phyloP scores from a whole-genome alignment of 345 rosid species.

The Melaleuca alternifolia region DNA sequence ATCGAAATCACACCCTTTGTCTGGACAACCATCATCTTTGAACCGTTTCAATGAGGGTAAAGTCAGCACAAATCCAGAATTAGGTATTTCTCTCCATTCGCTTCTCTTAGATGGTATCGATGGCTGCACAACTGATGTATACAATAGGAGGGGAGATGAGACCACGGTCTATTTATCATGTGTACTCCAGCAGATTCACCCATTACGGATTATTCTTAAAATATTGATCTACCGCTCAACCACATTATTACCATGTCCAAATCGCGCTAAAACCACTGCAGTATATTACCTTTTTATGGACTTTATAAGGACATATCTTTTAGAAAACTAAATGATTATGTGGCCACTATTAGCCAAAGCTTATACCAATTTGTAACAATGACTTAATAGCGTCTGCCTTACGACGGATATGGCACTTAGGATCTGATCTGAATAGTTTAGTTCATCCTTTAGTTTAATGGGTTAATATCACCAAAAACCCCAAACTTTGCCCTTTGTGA shows the following conservation, averaged over 20 bases:
- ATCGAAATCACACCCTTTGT: background rate
- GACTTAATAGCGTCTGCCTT: background rate
- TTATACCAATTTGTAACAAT: background rate
- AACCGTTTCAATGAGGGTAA: background rate
- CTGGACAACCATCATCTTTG: background rate
- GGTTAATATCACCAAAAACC: too few relatives aligned
- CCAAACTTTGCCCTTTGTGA: too few relatives aligned
- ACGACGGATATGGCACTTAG: background rate
- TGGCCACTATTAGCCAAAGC: background rate
- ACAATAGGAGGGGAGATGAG: background rate
- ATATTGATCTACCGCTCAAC: background rate
- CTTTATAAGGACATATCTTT: background rate
- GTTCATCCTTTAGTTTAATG: background rate
- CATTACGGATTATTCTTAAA: background rate
- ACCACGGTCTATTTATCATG: background rate
- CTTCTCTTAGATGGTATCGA: background rate
- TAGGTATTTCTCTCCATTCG: background rate
- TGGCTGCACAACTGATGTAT: background rate
- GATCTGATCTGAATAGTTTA: background rate
- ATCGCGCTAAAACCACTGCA: background rate
- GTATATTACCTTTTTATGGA: background rate
- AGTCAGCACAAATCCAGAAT: background rate
- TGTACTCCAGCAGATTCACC: accelerated
- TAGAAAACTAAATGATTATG: background rate
- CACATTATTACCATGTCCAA: background rate